A percentile compares a stretch with the other conserved stretches of the same genome.
These are phyloP conservation scores for Tricholoma sp. DNA, from an alignment of 768 basidiomycete species.

Conservation along the genomic window DNA sequence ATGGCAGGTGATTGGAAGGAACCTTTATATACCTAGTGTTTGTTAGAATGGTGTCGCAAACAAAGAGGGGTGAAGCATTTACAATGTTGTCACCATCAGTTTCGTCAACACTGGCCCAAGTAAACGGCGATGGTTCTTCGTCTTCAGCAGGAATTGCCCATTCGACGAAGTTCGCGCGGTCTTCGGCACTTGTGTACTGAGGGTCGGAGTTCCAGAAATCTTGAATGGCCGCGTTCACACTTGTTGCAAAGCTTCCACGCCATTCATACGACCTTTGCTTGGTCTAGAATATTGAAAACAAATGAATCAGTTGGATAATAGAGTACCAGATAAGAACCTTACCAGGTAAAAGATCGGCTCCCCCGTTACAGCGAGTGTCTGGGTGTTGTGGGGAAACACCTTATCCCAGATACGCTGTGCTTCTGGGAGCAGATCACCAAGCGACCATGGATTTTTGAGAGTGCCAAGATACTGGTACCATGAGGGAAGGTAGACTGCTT, in stretches of 20 bases:
- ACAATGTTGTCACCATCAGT: not conserved
- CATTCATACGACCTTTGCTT: slow-evolving; percentile 3
- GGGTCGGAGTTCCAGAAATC: slow-evolving; percentile 1
- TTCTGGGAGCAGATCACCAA: not conserved
- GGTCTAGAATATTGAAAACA: not conserved
- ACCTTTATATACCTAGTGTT: slow-evolving; percentile 2
- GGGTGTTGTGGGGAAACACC: slow-evolving; percentile 1
- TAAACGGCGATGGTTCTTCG: not conserved
- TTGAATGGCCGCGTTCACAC: not conserved
- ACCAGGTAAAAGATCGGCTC: slow-evolving; percentile 2
- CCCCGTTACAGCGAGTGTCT: not conserved
- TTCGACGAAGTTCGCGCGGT: not conserved
- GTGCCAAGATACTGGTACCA: slow-evolving; percentile 2
- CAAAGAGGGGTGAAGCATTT: not conserved
- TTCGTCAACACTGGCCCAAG: not conserved
- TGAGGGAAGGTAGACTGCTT: not conserved
- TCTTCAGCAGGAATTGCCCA: not conserved
- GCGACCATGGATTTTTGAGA: slow-evolving; percentile 3
- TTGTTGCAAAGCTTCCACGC: not conserved
- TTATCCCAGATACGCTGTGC: slow-evolving; percentile 3
- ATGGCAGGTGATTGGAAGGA: not conserved
- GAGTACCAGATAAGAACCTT: not conserved
- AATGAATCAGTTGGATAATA: not conserved
- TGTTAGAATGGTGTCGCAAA: not conserved
- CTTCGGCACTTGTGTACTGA: not conserved